Evolutionary conservation across 768 basidiomycete genomes (phyloP), one percentile per base, ranked within the genome.

Genomic region (Boletus bicolor): DNA sequence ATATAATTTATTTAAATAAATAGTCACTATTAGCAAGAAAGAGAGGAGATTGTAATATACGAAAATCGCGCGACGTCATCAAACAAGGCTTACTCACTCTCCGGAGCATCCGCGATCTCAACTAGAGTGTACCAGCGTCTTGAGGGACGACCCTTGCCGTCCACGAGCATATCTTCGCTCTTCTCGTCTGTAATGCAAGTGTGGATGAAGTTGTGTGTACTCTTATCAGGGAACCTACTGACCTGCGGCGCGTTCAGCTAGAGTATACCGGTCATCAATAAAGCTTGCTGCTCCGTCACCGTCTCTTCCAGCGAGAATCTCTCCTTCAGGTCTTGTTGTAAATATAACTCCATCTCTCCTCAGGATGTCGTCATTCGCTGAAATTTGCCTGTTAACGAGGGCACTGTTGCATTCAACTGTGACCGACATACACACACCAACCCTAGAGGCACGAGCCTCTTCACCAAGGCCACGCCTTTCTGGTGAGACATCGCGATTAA

Each of bases 81-180:
- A 35, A 34, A 15, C 17, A 7, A 51, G 28, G 34, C 26, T 37
- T 57, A 59, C 26, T 53, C 51, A 12, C 35, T 50, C 28, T 51
- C 45, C 19, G 50, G 14, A 5, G 8, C 6, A 11, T 61, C 60
- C 4, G 51, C 41, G 7, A 47, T 53, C 32, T 53, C 53, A 5
- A 50, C 7, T 1, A 57, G 32, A 32, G 54, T 50, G 28, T 61
- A 61, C 47, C 51, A 61, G 30, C 60, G 60, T 32, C 7, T 46
- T 4, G 35, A 14, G 39, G 21, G 38, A 17, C 12, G 14, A 12
- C 1, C 38, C 10, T 30, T 7, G 24, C 0, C 32, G 34, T 26
- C 39, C 10, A 8, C 26, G 35, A 21, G 28, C 4, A 10, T 19
- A 28, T 38, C 26, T 15, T 44, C 35, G 4, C n/a, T 35, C 1